These are phyloP conservation scores for Hyphopichia buzzinii DNA, from an alignment of 1,139 yeast species.

Conservation along the genomic window DNA sequence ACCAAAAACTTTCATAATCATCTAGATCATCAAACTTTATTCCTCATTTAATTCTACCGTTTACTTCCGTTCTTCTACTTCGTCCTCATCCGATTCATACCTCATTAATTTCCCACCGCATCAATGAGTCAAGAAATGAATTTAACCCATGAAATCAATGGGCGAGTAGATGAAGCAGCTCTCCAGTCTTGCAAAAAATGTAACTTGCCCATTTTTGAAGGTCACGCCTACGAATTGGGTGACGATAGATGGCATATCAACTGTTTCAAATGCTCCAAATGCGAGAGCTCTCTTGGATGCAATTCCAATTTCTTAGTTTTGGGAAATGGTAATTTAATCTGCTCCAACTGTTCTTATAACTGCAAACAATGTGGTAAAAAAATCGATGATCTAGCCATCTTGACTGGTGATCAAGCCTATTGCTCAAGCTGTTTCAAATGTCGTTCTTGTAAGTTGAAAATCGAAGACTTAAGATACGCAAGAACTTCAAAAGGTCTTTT, in stretches of 20 bases:
- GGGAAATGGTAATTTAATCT: conserved; percentile 89
- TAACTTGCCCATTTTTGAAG: conserved; percentile 54
- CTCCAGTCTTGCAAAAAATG: conserved; percentile 44
- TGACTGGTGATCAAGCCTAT: conserved; percentile 93
- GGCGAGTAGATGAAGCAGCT: conserved; percentile 5
- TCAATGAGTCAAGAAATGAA: conserved; percentile 1
- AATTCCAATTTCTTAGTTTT: conserved; percentile 86
- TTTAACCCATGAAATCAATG: conserved; percentile 3
- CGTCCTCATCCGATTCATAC: no score
- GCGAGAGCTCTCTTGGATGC: conserved; percentile 75
- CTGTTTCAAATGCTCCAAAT: conserved; percentile 87
- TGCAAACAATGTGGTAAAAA: conserved; percentile 87
- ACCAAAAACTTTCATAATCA: no score
- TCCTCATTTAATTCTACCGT: no score
- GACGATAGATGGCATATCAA: conserved; percentile 95
- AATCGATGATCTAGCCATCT: conserved; percentile 92
- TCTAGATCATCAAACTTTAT: no score
- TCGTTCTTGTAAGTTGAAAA: conserved; percentile 82
- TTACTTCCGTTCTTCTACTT: no score
- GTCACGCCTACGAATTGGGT: conserved; percentile 82
- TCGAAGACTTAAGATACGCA: conserved; percentile 89
- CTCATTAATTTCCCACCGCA: no score
- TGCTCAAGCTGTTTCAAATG: conserved; percentile 91
- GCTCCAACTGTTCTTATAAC: conserved; percentile 86
- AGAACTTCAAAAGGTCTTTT: conserved; percentile 91